Evolutionary conservation across 176 grass and related monocot genomes (phyloP).

Genomic region (Triticum turgidum): DNA sequence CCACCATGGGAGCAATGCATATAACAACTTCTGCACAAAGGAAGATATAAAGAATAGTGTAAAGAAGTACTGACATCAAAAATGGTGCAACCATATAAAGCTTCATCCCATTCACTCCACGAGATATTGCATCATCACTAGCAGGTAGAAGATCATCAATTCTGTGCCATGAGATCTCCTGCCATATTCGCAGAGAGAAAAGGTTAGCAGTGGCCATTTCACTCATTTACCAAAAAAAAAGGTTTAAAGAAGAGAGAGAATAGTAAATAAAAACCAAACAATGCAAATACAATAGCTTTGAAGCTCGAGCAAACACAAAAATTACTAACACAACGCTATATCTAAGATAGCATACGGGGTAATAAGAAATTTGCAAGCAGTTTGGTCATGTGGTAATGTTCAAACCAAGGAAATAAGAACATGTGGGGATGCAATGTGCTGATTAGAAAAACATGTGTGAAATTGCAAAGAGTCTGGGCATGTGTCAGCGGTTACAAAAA

Average conservation of each 20-base stretch:
- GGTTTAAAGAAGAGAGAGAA: not conserved
- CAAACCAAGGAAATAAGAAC: constrained; percentile 5
- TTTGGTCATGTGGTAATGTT: not conserved
- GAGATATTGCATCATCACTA: constrained; percentile 77
- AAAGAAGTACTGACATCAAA: constrained; percentile 62
- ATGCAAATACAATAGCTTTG: not conserved
- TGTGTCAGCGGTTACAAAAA: not conserved
- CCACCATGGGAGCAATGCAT: not conserved
- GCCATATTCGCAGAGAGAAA: constrained; percentile 21
- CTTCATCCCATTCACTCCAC: constrained; percentile 82
- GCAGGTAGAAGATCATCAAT: constrained; percentile 90
- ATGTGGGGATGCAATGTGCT: not conserved
- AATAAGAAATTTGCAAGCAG: not conserved
- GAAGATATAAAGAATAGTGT: not conserved
- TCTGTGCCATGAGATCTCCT: constrained; percentile 96
- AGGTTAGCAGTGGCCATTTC: constrained; percentile 21
- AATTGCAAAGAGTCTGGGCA: not conserved
- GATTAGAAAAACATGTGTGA: not conserved
- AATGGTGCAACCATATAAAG: constrained; percentile 99
- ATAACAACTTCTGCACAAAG: not conserved
- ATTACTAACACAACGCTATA: not conserved
- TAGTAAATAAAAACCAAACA: not conserved
- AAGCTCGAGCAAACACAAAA: constrained; percentile 4
- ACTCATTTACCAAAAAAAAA: not conserved
- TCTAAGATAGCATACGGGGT: not conserved